Evolutionary conservation across 1,284 basidiomycete species (phyloP).

Genomic region (Amylostereum chailletii): DNA sequence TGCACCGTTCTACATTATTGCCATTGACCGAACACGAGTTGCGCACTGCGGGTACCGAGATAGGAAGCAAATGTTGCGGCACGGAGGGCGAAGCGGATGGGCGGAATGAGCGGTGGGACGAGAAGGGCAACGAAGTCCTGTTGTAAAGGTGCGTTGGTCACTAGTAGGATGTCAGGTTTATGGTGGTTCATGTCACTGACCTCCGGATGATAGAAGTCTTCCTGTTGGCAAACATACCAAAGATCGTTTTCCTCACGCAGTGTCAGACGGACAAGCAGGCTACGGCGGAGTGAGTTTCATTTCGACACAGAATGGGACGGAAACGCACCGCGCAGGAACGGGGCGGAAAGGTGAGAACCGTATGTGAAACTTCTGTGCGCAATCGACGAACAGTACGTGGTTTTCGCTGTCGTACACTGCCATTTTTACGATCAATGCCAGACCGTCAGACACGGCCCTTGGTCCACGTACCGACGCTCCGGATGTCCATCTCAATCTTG

Average conservation of each 20-base stretch:
- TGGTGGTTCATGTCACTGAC: constrained; percentile 21
- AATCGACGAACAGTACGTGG: constrained; percentile 34
- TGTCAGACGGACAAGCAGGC: constrained; percentile 36
- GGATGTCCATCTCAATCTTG: constrained; percentile 29
- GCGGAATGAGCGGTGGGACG: constrained; percentile 38
- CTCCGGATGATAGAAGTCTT: constrained; percentile 57
- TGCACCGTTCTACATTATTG: too few species aligned
- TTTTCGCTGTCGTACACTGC: constrained; percentile 34
- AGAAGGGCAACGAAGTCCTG: constrained; percentile 43
- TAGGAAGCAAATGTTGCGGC: too few species aligned
- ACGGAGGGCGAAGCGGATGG: constrained; percentile 30
- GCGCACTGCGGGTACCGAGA: too few species aligned
- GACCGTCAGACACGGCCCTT: too few species aligned
- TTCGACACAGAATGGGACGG: not conserved
- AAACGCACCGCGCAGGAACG: constrained; percentile 35
- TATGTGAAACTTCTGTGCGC: constrained; percentile 44
- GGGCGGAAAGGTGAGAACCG: constrained; percentile 37
- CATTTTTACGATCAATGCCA: not conserved
- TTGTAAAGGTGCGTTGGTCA: constrained; percentile 6
- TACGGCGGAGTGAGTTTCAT: constrained; percentile 2
- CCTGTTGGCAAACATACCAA: constrained; percentile 44
- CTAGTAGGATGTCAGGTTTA: not conserved
- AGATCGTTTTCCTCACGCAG: constrained; percentile 30
- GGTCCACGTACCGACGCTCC: constrained; percentile 30
- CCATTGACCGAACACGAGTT: too few species aligned